Conservation (phyloP, 192 early-diverging fungal genomes). For the Cetraspora pellucida region DNA sequence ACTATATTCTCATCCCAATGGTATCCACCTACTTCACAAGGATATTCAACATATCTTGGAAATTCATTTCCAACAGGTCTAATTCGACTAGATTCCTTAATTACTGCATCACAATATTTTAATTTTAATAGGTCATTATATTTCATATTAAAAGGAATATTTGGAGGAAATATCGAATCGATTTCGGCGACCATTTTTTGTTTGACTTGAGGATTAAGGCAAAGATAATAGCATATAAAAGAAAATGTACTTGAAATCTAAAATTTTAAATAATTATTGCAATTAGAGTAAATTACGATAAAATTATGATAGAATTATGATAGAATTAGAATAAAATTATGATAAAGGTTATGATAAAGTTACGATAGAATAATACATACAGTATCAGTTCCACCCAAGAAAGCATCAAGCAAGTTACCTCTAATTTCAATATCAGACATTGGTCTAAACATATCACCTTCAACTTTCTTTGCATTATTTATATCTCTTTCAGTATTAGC, state of each 20-base stretch:
- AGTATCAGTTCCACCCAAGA: neutral
- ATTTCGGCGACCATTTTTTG: neutral
- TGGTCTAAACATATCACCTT: neutral
- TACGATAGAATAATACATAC: no score
- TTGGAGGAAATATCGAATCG: neutral
- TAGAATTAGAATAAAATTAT: no score
- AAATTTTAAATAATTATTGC: no score
- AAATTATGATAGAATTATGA: no score
- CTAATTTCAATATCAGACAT: conserved; percentile 5
- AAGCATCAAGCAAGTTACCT: neutral
- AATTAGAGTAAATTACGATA: no score
- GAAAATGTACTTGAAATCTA: neutral
- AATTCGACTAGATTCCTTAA: neutral
- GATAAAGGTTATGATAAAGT: no score
- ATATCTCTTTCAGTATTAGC: conserved; percentile 13
- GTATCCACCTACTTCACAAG: neutral
- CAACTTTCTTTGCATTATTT: neutral
- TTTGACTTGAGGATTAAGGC: neutral
- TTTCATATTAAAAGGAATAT: neutral
- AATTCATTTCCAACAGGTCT: no score
- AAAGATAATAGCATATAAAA: neutral
- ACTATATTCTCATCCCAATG: neutral
- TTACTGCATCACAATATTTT: neutral
- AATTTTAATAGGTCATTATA: neutral
- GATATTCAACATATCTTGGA: neutral